A percentile compares a stretch with the other conserved stretches of the same genome.
Evolutionary conservation across 2,329 filamentous ascomycete species (phyloP).

Genomic region (Apiospora sp.): DNA sequence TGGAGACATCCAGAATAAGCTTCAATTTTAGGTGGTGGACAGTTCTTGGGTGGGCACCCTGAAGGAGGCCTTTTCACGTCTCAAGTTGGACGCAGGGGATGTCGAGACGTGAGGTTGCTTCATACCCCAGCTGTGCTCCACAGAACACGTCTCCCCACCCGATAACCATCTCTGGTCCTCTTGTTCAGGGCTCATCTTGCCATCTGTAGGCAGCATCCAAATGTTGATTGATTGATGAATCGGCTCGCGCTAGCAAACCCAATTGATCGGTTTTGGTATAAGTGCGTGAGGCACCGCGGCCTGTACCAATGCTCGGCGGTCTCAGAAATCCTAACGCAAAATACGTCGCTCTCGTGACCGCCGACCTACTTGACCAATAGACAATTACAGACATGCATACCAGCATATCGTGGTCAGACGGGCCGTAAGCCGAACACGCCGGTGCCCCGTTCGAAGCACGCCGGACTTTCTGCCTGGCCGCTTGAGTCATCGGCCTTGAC

Average conservation of each 20-base stretch:
- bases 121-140: conserved; percentile 3
- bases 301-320: neutral
- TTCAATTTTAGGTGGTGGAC: conserved; percentile 14
- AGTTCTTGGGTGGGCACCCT: neutral
- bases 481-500: neutral
- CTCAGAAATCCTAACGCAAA: no score
- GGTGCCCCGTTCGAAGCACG: neutral
- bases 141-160: neutral
- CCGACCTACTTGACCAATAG: neutral
- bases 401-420: neutral
- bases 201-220: neutral
- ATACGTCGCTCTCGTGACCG: neutral
- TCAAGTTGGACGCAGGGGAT: conserved; percentile 9
- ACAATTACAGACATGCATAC: neutral
- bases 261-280: neutral
- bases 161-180: neutral
- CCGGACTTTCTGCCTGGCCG: neutral
- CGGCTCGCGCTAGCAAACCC: neutral
- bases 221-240: neutral
- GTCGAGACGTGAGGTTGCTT: conserved; percentile 16
- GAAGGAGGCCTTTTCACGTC: neutral
- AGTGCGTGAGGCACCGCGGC: neutral
- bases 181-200: neutral
- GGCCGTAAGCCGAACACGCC: neutral
- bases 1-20: neutral